Base-by-base conservation (phyloP, 1,284 basidiomycete genomes). In the Phellinidium pouzarii region DNA sequence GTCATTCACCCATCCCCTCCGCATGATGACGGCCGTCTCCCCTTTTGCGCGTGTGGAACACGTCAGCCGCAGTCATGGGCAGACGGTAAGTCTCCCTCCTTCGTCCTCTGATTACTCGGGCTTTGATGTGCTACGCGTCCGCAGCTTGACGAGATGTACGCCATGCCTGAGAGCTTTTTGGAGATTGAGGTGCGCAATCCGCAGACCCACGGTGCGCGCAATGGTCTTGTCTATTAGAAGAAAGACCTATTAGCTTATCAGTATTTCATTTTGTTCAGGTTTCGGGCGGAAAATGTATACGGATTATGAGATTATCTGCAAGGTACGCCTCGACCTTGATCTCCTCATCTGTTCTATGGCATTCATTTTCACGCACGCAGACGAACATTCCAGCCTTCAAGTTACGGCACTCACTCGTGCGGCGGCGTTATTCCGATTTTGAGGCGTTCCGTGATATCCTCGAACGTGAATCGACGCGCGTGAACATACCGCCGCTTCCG, bases 361-460 rank as follows among this genome's bases (percentile, higher is more conserved):
- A 40, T 38, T 14, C 48, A 20, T 34, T 17, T 14, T n/a, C n/a
- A n/a, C n/a, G 11, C 29, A 12, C 7, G 6, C 60, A 97, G 88
- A 99, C 95, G 60, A 99, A 99, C 71, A 99, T 99, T 62, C 96
- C 95, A 26, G 96, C 95, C 1, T 99, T 99, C 79, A 96, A 97
- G 67, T 78, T 98, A 50, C 86, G 91, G 41, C 94, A 96, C 71
- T 97, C 94, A 1, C 77, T 91, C 44, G 96, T 99, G 25, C 84
- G 95, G 54, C 78, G 96, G 52, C 88, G 96, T 48, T 99, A 99
- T 69, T 96, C 93, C 45, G 95, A 99, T 71, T 99, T 99, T 66
- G 95, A 99, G 68, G 94, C 95, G 4, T 99, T 99, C 76, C 84
- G 94, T 48, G 95, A 99, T 68, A 91, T 97, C 63, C 83, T 99